Percentiles rank a stretch among this genome's conserved stretches.
Evolutionary conservation across 805 yeast genomes (phyloP).

Genomic region (Schwanniomyces polymorphus): DNA sequence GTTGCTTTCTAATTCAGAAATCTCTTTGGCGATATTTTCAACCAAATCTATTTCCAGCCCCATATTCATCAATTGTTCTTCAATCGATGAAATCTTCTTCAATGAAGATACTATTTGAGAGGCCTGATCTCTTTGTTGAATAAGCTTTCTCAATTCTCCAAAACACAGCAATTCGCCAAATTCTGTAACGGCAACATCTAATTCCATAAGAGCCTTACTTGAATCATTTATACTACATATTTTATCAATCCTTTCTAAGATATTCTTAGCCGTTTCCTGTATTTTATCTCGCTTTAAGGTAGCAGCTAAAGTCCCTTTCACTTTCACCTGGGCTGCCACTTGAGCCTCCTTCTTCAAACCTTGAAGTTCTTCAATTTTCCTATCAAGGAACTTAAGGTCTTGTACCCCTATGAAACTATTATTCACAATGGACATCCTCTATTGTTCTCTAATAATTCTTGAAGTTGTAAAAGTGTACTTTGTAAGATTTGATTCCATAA

Average conservation of each 20-base stretch:
- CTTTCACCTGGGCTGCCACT: conserved; percentile 5
- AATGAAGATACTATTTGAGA: conserved; percentile 5
- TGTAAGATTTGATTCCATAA: neutral
- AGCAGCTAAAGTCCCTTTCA: neutral
- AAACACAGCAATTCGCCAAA: conserved; percentile 16
- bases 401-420: conserved; percentile 28
- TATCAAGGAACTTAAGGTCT: conserved; percentile 32
- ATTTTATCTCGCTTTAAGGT: neutral
- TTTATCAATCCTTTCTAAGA: neutral
- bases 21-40: conserved; percentile 3
- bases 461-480: neutral
- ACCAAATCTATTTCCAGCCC: neutral
- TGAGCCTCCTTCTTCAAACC: conserved; percentile 7
- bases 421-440: conserved; percentile 30
- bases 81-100: conserved; percentile 5
- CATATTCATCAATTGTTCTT: neutral
- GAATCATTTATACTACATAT: neutral
- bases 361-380: conserved; percentile 23
- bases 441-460: neutral
- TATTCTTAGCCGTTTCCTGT: neutral
- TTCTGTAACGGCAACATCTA: conserved; percentile 1
- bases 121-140: conserved; percentile 2
- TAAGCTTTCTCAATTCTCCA: conserved; percentile 8
- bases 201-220: neutral
- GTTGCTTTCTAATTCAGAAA: conserved; percentile 4